Evolutionary conservation across 352 stramenopile genomes (phyloP), one percentile per base, ranked within the genome.

Genomic region (Globisporangium nodosum): DNA sequence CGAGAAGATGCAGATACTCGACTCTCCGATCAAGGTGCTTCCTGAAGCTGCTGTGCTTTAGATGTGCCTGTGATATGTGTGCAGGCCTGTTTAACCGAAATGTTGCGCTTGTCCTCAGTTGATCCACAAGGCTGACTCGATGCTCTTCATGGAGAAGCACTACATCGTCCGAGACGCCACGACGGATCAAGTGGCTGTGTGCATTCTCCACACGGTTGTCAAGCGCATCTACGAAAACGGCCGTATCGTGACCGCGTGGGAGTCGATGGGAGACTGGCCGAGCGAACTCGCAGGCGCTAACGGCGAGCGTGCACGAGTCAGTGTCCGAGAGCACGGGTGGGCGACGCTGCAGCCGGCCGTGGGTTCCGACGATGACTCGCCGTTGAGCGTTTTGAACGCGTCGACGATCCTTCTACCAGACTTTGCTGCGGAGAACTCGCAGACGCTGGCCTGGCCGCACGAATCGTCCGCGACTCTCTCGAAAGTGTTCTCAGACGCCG

Each of bases 261-360:
- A 61, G 21, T 54, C 47, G 11, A 18, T 49, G 2, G 56, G 47
- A 18, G 56, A 61, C 33, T 61, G 56, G 56, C 56, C 56, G 39
- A 43, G 43, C n/a, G 35, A 40, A 12, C 35, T 40, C 11, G 35
- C 12, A 1, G 39, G 8, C 21, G n/a, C 3, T 13, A 33, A 18
- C 27, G 12, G 30, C 9, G 16, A 27, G 13, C 50, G 43, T 21
- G 54, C 20, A 9, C 35, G 11, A 7, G 11, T 40, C 35, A 40
- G 35, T 0, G 49, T 59, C 18, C 54, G 46, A 5, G 54, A 50
- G 12, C 54, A 59, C n/a, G 54, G 54, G 4, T 59, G 54, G 54
- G 54, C 42, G 4, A 50, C 30, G n/a, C 39, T 51, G 12, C 43
- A 21, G 30, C 42, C 40, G 0, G 48, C 52, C 12, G 27, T 45